These are phyloP conservation scores for Phellopilus nigrolimitatus DNA, from an alignment of 1,284 basidiomycete genomes.

Conservation along the genomic window DNA sequence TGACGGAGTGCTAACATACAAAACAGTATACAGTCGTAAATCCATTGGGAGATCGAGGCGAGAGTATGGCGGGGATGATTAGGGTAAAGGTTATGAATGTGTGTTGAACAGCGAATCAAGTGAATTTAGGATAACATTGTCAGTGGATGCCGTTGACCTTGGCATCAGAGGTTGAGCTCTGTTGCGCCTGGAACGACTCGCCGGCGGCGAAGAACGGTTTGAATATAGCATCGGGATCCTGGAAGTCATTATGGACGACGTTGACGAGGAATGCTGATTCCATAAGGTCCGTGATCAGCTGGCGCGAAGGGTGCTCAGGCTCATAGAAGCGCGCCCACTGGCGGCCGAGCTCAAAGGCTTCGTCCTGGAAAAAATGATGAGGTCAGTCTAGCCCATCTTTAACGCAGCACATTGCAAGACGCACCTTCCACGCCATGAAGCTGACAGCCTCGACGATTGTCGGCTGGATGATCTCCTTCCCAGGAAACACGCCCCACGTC, in stretches of 20 bases:
- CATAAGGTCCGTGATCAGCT: conserved; percentile 77
- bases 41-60: neutral
- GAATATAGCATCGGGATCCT: conserved; percentile 81
- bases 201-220: conserved; percentile 78
- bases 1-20: conserved; percentile 16
- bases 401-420: conserved; percentile 23
- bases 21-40: conserved; percentile 13
- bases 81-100: neutral
- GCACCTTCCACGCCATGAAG: conserved; percentile 95
- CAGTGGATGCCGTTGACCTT: conserved; percentile 31
- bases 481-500: conserved; percentile 99
- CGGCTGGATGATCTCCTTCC: conserved; percentile 96
- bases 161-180: conserved; percentile 30
- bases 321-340: conserved; percentile 95
- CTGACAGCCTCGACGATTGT: conserved; percentile 97
- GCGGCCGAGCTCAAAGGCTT: conserved; percentile 91
- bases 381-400: conserved; percentile 3
- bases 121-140: neutral
- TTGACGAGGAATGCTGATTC: conserved; percentile 88
- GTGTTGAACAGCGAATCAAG: conserved; percentile 2
- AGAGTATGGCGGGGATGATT: neutral
- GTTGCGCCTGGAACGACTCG: conserved; percentile 42
- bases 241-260: conserved; percentile 97
- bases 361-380: conserved; percentile 61
- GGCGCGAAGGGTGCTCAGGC: conserved; percentile 66